phyloP scores from a whole-genome alignment of 2,329 filamentous ascomycete genomes.

The Colletotrichum paranaense region DNA sequence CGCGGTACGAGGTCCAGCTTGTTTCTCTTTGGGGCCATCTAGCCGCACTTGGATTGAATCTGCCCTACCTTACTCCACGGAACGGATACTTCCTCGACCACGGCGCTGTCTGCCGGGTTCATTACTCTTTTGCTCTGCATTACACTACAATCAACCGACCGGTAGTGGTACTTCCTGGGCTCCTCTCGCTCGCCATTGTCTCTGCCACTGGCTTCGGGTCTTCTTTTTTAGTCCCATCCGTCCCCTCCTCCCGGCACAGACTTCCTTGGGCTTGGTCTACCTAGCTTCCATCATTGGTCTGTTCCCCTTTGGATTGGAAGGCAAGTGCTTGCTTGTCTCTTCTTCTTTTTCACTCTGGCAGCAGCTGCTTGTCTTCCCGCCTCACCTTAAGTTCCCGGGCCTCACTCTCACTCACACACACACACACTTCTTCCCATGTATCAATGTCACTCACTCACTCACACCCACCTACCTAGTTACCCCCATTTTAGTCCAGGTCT shows the following conservation, averaged over 20 bases:
- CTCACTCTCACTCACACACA: not conserved
- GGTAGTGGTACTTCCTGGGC: slow-evolving; percentile 2
- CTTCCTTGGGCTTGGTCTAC: slow-evolving; percentile 11
- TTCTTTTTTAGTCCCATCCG: slow-evolving; percentile 24
- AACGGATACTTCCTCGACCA: slow-evolving; percentile 32
- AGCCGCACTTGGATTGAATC: slow-evolving; percentile 30
- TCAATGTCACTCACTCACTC: not conserved
- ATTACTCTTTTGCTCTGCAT: slow-evolving; percentile 23
- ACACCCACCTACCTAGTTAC: slow-evolving; percentile 10
- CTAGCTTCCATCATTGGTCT: slow-evolving; percentile 20
- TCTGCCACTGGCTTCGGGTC: slow-evolving; percentile 20
- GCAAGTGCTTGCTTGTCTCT: slow-evolving; percentile 13
- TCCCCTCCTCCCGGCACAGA: slow-evolving; percentile 17
- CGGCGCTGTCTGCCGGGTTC: slow-evolving; percentile 21
- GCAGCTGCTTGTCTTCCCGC: slow-evolving; percentile 5
- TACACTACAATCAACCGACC: slow-evolving; percentile 1
- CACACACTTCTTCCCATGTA: not conserved
- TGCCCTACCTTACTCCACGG: slow-evolving; percentile 35
- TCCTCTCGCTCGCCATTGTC: not conserved
- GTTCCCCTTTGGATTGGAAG: slow-evolving; percentile 9
- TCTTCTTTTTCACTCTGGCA: not conserved
- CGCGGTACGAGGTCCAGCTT: slow-evolving; percentile 32
- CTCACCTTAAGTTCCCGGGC: slow-evolving; percentile 29
- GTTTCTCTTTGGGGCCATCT: slow-evolving; percentile 27
- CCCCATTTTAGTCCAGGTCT: slow-evolving; percentile 16